phyloP scores from a whole-genome alignment of 306 rosid species.

The Trifolium pratense region DNA sequence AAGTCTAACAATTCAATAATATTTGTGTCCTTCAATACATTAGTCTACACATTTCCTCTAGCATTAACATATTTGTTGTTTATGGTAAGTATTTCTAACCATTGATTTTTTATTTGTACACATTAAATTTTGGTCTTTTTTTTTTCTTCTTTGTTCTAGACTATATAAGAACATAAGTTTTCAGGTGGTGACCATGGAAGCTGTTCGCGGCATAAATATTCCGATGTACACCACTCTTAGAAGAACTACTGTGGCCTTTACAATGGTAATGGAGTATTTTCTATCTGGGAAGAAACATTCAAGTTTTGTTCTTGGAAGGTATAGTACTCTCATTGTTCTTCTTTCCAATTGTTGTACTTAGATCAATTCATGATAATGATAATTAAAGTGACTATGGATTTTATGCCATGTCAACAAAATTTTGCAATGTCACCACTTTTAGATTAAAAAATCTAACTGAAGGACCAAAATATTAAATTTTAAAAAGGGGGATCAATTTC shows the following conservation, averaged over 20 bases:
- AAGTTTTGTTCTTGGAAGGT: conserved; percentile 63
- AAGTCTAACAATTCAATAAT: conserved; percentile 44
- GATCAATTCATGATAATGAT: neutral
- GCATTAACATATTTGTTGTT: conserved; percentile 63
- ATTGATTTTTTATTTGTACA: neutral
- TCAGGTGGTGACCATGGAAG: conserved; percentile 73
- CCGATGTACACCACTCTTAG: conserved; percentile 85
- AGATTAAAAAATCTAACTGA: neutral
- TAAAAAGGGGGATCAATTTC: too few species aligned
- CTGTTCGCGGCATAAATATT: conserved; percentile 71
- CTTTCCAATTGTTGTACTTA: neutral
- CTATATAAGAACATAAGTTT: neutral
- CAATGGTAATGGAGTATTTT: conserved; percentile 70
- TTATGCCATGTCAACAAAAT: neutral
- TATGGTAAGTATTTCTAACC: conserved; percentile 54
- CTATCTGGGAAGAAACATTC: conserved; percentile 62
- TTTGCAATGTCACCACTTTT: neutral
- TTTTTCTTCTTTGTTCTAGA: neutral
- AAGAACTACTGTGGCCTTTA: conserved; percentile 69
- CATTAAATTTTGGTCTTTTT: neutral
- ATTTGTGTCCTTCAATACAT: conserved; percentile 53
- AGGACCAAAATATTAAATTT: neutral
- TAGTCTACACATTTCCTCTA: conserved; percentile 66
- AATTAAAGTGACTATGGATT: neutral
- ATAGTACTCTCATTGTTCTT: conserved; percentile 27